Evolutionary conservation across 129 eudicot species (phyloP).

Genomic region (Logfia minima): DNA sequence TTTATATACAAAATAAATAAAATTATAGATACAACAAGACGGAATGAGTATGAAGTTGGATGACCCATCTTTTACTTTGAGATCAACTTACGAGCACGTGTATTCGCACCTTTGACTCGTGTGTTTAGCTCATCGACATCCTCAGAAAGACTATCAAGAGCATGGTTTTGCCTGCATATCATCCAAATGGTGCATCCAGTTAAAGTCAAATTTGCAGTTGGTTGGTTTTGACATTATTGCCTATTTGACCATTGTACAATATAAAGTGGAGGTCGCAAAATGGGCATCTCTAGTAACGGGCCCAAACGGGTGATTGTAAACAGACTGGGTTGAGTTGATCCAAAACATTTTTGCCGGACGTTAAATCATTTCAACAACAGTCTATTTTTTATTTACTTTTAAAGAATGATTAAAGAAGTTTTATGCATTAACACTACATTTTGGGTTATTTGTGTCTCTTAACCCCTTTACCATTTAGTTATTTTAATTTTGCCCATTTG

Average conservation of each 20-base stretch:
- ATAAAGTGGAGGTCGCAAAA: neutral
- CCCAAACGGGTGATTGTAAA: neutral
- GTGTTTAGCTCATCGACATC: constrained; percentile 87
- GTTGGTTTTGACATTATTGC: neutral
- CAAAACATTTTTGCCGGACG: neutral
- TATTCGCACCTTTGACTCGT: constrained; percentile 86
- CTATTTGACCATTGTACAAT: neutral
- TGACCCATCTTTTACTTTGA: constrained; percentile 35
- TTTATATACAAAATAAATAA: constrained; percentile 18
- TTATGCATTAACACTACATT: neutral
- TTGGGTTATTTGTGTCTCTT: neutral
- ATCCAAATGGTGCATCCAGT: neutral
- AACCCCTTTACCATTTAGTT: neutral
- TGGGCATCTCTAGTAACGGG: neutral
- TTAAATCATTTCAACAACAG: no score
- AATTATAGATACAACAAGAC: constrained; percentile 19
- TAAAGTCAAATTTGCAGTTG: neutral
- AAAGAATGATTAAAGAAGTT: neutral
- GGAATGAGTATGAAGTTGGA: constrained; percentile 15
- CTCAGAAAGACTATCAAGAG: constrained; percentile 70
- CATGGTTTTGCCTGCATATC: constrained; percentile 82
- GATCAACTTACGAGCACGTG: constrained; percentile 66
- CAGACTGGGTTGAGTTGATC: neutral
- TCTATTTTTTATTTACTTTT: neutral
- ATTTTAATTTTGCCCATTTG: neutral